Conservation (phyloP, 2,329 filamentous ascomycete species). For the Fusarium sp. region DNA sequence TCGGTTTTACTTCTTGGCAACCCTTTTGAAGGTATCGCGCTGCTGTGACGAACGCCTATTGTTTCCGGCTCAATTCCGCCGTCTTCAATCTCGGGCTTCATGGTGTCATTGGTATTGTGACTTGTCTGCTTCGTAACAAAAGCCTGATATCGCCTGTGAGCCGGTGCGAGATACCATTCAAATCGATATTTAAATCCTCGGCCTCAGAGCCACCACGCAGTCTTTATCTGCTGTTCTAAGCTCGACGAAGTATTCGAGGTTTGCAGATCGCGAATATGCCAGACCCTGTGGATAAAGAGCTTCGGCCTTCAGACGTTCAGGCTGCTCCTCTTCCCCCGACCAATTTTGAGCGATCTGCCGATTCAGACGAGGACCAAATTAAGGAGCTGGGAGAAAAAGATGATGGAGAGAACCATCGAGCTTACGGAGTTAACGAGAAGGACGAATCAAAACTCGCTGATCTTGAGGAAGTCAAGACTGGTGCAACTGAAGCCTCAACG, state of each 20-base stretch:
- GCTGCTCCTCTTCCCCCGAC: constrained; percentile 49
- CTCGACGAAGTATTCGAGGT: constrained; percentile 9
- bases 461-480: constrained; percentile 59
- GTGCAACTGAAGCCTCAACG: constrained; percentile 68
- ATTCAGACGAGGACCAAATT: constrained; percentile 37
- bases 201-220: background rate
- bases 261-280: constrained; percentile 42
- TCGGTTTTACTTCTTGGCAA: constrained; percentile 20
- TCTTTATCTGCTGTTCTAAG: background rate
- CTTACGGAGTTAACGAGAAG: constrained; percentile 10
- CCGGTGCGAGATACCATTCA: constrained; percentile 3
- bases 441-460: constrained; percentile 27
- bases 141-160: background rate
- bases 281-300: constrained; percentile 47
- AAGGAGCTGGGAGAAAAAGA: constrained; percentile 34
- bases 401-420: constrained; percentile 19
- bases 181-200: background rate
- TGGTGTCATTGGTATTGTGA: constrained; percentile 7
- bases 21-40: constrained; percentile 17
- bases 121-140: background rate
- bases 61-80: constrained; percentile 27
- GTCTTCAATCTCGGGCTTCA: background rate
- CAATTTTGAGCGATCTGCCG: constrained; percentile 32
- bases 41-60: constrained; percentile 14
- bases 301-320: constrained; percentile 48